Conservation (phyloP, 495 filamentous ascomycete species). For the Penicillium daleae region DNA sequence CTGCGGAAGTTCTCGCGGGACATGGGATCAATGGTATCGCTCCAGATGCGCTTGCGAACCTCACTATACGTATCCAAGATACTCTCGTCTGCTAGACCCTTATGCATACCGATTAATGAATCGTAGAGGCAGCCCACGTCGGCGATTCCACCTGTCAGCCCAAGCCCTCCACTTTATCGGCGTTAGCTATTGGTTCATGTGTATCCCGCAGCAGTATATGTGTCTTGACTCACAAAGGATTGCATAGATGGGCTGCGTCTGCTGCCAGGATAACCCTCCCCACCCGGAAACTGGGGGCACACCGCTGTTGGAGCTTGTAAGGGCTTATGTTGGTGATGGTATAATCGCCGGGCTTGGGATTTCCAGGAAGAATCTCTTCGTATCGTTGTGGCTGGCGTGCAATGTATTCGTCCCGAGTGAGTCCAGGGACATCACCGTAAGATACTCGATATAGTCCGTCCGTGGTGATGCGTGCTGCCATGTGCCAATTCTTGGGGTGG, state of each 20-base stretch:
- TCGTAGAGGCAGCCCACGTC: slow-evolving; percentile 64
- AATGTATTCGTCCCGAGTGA: slow-evolving; percentile 56
- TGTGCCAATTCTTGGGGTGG: slow-evolving; percentile 62
- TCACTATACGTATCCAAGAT: slow-evolving; percentile 62
- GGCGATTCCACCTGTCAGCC: slow-evolving; percentile 64
- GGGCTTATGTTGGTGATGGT: slow-evolving; percentile 57
- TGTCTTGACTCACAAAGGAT: slow-evolving; percentile 43
- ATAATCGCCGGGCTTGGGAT: slow-evolving; percentile 61
- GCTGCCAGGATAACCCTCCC: slow-evolving; percentile 61
- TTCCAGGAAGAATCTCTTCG: slow-evolving; percentile 59
- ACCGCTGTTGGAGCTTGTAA: slow-evolving; percentile 66
- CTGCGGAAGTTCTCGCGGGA: slow-evolving; percentile 55
- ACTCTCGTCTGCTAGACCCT: slow-evolving; percentile 55
- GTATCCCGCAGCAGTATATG: neutral
- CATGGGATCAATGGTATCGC: slow-evolving; percentile 58
- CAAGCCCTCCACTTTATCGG: slow-evolving; percentile 53
- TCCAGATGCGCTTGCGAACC: slow-evolving; percentile 58
- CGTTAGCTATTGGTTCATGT: too few species aligned
- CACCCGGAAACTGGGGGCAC: slow-evolving; percentile 57
- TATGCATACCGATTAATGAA: slow-evolving; percentile 58
- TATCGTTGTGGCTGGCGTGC: slow-evolving; percentile 57
- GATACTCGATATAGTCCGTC: slow-evolving; percentile 65
- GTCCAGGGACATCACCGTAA: slow-evolving; percentile 57
- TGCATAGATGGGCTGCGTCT: slow-evolving; percentile 56
- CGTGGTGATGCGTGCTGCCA: slow-evolving; percentile 60